Evolutionary conservation across 139 green algal species (phyloP), one percentile per base, ranked within the genome.

Genomic region (Volvox reticuliferus): DNA sequence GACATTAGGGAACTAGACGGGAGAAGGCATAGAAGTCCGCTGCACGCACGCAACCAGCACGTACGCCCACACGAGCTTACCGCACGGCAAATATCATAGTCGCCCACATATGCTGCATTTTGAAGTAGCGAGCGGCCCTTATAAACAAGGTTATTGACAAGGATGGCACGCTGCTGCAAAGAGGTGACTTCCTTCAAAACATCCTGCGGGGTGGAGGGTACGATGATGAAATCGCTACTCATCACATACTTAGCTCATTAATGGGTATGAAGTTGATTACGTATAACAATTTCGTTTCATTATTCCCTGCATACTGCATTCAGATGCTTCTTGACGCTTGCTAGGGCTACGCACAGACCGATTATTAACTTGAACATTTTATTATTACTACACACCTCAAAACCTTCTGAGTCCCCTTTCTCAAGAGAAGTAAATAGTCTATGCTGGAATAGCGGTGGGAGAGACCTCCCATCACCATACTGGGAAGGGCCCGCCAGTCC

Each of bases 401-500:
- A 26, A 12, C n/a, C 30, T 18, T 24, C 50, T 9, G 73, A 69
- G 35, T 90, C 73, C 17, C 50, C 50, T 18, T 12, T 28, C 19
- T 90, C 86, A 6, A 90, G 30, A 19, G 86, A 69, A 12, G 32
- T 44, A 9, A 63, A 37, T 0, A 90, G 9, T 3, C 86, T 71
- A 18, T 83, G 55, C 30, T 62, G 36, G 26, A 90, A 90, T 6
- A 63, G 50, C 18, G 50, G 73, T 6, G 86, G 86, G 20, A 90
- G 30, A 22, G 78, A 12, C 18, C 78, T 50, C 75, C 75, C 75
- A 19, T 81, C 78, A 18, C 77, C 79, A 86, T 71, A n/a, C 50
- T 86, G 79, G 79, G 79, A 71, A 86, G 79, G 24, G 78, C 78
- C 78, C 37, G 78, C 78, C 78, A 84, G 78, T 20, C 36, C 78